Conservation (phyloP, 331 rosid species). For the Acacia pycnantha region DNA sequence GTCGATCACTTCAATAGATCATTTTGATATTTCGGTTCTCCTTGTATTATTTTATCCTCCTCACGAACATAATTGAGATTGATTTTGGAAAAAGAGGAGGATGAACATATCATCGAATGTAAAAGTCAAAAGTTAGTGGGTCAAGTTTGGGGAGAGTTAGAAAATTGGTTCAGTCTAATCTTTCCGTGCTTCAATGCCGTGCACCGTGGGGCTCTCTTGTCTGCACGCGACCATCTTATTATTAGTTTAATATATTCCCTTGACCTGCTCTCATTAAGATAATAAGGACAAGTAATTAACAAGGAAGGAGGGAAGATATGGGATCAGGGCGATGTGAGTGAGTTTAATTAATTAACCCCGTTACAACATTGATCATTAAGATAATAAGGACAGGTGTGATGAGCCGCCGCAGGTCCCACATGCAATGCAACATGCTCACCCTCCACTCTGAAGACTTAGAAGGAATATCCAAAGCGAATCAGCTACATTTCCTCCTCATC, state of each 20-base stretch:
- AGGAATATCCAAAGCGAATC: background rate
- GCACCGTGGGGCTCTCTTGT: background rate
- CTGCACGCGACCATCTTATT: background rate
- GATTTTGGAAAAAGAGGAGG: background rate
- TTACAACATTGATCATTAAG: background rate
- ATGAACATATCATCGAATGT: background rate
- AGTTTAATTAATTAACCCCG: background rate
- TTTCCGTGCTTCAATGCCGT: background rate
- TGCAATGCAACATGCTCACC: background rate
- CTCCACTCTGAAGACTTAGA: background rate
- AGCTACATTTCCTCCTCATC: too few species aligned
- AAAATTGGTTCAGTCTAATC: background rate
- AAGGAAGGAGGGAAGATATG: background rate
- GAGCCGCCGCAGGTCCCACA: background rate
- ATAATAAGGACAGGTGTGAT: background rate
- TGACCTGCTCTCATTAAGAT: too few species aligned
- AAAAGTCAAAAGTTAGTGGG: background rate
- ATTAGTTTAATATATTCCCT: too few species aligned
- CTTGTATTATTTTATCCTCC: too few species aligned
- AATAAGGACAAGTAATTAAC: too few species aligned
- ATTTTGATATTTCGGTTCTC: too few species aligned
- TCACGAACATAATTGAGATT: background rate
- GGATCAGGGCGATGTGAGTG: background rate
- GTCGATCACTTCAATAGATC: too few species aligned
- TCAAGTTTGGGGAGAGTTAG: background rate